These are phyloP conservation scores for Naganishia sp. DNA, from an alignment of 1,284 basidiomycete species.

Conservation along the genomic window DNA sequence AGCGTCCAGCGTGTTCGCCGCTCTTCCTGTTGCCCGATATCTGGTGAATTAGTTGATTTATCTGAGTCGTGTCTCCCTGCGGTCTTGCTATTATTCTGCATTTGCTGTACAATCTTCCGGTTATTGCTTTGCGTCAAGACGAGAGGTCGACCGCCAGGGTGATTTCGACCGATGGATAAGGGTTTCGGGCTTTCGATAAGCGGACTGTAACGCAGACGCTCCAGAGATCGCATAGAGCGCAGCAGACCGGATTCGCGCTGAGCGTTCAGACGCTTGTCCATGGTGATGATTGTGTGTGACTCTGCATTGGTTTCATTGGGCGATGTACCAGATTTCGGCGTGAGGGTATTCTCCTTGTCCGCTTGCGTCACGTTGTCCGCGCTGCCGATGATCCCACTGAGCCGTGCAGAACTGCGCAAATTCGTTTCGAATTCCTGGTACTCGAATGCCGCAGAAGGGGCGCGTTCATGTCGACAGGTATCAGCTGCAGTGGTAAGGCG, in stretches of 20 bases:
- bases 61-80: neutral
- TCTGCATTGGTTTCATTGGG: no score
- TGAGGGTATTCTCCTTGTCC: neutral
- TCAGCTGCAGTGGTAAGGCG: slow-evolving; percentile 2
- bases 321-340: neutral
- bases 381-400: neutral
- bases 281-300: neutral
- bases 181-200: slow-evolving; percentile 16
- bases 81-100: neutral
- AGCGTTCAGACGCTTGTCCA: neutral
- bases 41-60: neutral
- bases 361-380: neutral
- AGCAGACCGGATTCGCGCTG: neutral
- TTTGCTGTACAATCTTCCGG: neutral
- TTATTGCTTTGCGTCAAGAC: neutral
- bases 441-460: slow-evolving; percentile 25
- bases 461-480: neutral
- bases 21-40: neutral
- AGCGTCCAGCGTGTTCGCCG: neutral
- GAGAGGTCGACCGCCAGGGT: slow-evolving; percentile 13
- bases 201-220: neutral
- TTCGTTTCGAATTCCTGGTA: slow-evolving; percentile 32
- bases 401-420: slow-evolving; percentile 12
- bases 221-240: neutral
- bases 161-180: slow-evolving; percentile 19